A percentile compares a stretch with the other conserved stretches of the same genome.
phyloP scores from a whole-genome alignment of 768 basidiomycete species.

The Lactarius sp. region DNA sequence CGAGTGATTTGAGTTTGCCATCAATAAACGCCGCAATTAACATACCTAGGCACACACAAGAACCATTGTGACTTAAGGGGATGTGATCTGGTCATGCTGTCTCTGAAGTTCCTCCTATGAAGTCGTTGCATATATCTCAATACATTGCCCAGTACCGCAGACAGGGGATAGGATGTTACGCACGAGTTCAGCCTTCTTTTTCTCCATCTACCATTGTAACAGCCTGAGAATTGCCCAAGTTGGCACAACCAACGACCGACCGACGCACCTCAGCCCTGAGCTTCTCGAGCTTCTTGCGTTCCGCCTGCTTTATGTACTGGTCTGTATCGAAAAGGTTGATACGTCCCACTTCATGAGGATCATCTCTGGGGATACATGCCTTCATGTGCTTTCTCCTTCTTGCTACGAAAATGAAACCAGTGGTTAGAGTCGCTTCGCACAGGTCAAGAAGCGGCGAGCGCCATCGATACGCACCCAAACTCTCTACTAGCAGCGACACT shows the following conservation, averaged over 20 bases:
- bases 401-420: conserved; percentile 37
- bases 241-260: not conserved
- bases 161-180: conserved; percentile 12
- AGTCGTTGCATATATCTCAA: not conserved
- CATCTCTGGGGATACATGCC: conserved; percentile 33
- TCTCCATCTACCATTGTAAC: conserved; percentile 28
- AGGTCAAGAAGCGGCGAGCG: conserved; percentile 17
- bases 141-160: not conserved
- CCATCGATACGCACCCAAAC: conserved; percentile 46
- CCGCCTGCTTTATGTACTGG: conserved; percentile 58
- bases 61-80: not conserved
- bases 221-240: not conserved
- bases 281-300: conserved; percentile 53
- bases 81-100: conserved; percentile 27
- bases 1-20: not conserved
- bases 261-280: conserved; percentile 49
- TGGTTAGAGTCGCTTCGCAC: not conserved
- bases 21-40: not conserved
- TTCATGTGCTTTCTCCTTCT: conserved; percentile 72
- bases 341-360: not conserved
- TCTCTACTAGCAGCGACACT: conserved; percentile 57
- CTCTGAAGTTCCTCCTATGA: conserved; percentile 33
- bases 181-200: conserved; percentile 34
- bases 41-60: not conserved
- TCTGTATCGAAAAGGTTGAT: conserved; percentile 38